These are phyloP conservation scores for thale cress (Arabidopsis thaliana) DNA, from an alignment of 345 rosid species.

Conservation along the genomic window TAIR10.1 NC_003071.7:1293001-1293500, in stretches of 20 bases:
- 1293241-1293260: not conserved
- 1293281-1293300: slow-evolving; percentile 5
- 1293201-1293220: not conserved
- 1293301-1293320: not conserved
- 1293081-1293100: not conserved
- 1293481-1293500: slow-evolving; percentile 4
- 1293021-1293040: not conserved
- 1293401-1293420: slow-evolving; percentile 27
- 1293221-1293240: not conserved
- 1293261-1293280: slow-evolving; percentile 17
- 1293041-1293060: not conserved
- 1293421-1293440: slow-evolving; percentile 22
- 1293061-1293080: not conserved
- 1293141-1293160: slow-evolving; percentile 5
- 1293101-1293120: slow-evolving; percentile 12
- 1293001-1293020: slow-evolving; percentile 17
- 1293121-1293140: slow-evolving; percentile 13
- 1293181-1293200: not conserved
- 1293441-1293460: slow-evolving; percentile 16
- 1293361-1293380: not conserved
- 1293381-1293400: not conserved
- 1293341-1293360: slow-evolving; percentile 35
- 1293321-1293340: slow-evolving; percentile 3
- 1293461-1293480: slow-evolving; percentile 37
- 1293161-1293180: slow-evolving; percentile 11